Conservation (phyloP, 768 basidiomycete species). For the Gloeophyllum trabeum region DNA sequence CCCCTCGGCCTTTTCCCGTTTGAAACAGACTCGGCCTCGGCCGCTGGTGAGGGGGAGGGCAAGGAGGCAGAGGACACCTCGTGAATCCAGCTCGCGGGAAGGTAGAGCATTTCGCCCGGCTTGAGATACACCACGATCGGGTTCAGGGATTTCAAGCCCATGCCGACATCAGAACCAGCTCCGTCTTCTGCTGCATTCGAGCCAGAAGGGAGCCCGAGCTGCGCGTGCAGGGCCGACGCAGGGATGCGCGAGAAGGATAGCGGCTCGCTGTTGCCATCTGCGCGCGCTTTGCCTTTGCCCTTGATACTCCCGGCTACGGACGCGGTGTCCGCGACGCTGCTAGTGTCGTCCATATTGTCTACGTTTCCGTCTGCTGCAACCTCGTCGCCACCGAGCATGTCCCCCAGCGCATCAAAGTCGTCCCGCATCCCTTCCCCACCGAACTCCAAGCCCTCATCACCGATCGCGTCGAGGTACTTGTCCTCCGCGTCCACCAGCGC, state of each 20-base stretch:
- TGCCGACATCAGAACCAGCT: constrained; percentile 7
- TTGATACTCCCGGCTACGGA: not conserved
- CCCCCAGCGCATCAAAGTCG: constrained; percentile 12
- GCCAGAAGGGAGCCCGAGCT: constrained; percentile 7
- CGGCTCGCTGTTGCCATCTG: constrained; percentile 10
- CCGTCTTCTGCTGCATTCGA: not conserved
- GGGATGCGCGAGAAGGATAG: constrained; percentile 20
- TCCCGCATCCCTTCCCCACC: constrained; percentile 15
- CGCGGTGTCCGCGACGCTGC: constrained; percentile 3
- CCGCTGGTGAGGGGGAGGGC: not conserved
- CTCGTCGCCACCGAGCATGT: constrained; percentile 1
- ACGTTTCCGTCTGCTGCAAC: constrained; percentile 9
- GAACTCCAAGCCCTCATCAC: constrained; percentile 3
- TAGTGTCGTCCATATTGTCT: not conserved
- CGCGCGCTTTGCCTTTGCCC: constrained; percentile 1
- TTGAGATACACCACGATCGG: constrained; percentile 17
- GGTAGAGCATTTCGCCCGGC: constrained; percentile 20
- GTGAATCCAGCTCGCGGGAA: constrained; percentile 21
- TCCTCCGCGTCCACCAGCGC: not conserved
- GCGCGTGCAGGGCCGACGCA: constrained; percentile 14
- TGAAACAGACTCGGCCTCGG: constrained; percentile 13
- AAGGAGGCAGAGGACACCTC: constrained; percentile 18
- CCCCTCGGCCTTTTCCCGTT: not conserved
- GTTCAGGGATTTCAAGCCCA: constrained; percentile 2
- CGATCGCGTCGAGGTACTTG: not conserved